These are phyloP conservation scores for Phylloporus sp. DNA, from an alignment of 1,284 basidiomycete genomes.

Conservation along the genomic window DNA sequence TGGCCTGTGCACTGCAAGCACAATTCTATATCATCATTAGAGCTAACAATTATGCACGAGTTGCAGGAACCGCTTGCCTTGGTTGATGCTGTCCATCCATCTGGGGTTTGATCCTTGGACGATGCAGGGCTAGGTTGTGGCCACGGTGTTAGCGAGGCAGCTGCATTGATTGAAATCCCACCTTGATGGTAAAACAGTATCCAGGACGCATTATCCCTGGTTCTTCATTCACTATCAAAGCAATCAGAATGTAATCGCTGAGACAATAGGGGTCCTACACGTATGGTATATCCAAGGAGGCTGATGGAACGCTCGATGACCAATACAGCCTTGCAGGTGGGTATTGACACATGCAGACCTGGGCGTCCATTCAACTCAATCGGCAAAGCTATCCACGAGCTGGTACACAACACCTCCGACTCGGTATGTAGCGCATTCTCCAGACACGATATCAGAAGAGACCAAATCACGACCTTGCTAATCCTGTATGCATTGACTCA, in stretches of 20 bases:
- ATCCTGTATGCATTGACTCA: conserved; percentile 51
- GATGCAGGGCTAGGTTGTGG: conserved; percentile 62
- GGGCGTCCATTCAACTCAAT: too few species aligned
- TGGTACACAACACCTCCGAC: too few species aligned
- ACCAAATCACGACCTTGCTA: conserved; percentile 67
- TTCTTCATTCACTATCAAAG: too few species aligned
- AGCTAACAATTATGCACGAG: neutral
- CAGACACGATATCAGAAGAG: conserved; percentile 64
- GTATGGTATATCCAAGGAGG: conserved; percentile 87
- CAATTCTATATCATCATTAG: conserved; percentile 43
- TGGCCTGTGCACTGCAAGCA: conserved; percentile 82
- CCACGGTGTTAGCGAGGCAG: neutral
- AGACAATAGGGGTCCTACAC: too few species aligned
- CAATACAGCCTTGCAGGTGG: conserved; percentile 71
- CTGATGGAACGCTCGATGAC: conserved; percentile 87
- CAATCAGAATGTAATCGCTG: too few species aligned
- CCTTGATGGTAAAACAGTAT: conserved; percentile 90
- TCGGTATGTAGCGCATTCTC: too few species aligned
- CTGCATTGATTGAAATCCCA: conserved; percentile 28
- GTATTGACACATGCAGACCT: too few species aligned
- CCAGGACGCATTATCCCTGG: too few species aligned
- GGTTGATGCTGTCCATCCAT: conserved; percentile 85
- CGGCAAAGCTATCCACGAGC: too few species aligned
- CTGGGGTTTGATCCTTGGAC: too few species aligned
- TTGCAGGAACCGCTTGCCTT: conserved; percentile 50